Conservation (phyloP, 129 eudicot species). For the Chrysanthemum lavandulifolium region DNA sequence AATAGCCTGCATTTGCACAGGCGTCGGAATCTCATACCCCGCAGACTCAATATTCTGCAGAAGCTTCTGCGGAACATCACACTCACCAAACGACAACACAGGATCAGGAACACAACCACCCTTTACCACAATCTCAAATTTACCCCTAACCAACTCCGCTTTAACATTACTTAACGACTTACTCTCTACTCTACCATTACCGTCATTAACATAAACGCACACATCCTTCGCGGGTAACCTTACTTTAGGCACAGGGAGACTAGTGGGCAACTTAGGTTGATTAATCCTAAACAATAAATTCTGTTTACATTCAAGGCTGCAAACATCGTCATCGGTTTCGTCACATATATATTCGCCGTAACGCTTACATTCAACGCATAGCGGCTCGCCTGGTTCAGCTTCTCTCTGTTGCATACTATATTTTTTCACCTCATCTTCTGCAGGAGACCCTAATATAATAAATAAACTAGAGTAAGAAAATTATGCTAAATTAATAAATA, state of each 20-base stretch:
- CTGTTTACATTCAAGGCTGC: constrained; percentile 89
- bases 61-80: constrained; percentile 72
- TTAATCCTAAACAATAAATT: constrained; percentile 46
- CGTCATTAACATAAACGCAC: constrained; percentile 74
- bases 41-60: constrained; percentile 66
- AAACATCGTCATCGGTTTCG: constrained; percentile 93
- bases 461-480: background rate
- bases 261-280: constrained; percentile 38
- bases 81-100: constrained; percentile 58
- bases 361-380: constrained; percentile 75
- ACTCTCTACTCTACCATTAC: constrained; percentile 28
- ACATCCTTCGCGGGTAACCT: constrained; percentile 72
- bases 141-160: constrained; percentile 45
- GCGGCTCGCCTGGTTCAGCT: constrained; percentile 87
- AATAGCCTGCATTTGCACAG: constrained; percentile 97
- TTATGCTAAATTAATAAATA: too few species aligned
- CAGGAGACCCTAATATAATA: constrained; percentile 25
- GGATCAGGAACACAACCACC: constrained; percentile 63
- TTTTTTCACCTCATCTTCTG: constrained; percentile 72
- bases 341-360: constrained; percentile 98
- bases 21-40: constrained; percentile 92
- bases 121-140: constrained; percentile 69
- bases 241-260: constrained; percentile 30
- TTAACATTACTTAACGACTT: constrained; percentile 32
- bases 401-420: constrained; percentile 91